phyloP scores from a whole-genome alignment of 441 rosid species.

The Adansonia grandidieri region DNA sequence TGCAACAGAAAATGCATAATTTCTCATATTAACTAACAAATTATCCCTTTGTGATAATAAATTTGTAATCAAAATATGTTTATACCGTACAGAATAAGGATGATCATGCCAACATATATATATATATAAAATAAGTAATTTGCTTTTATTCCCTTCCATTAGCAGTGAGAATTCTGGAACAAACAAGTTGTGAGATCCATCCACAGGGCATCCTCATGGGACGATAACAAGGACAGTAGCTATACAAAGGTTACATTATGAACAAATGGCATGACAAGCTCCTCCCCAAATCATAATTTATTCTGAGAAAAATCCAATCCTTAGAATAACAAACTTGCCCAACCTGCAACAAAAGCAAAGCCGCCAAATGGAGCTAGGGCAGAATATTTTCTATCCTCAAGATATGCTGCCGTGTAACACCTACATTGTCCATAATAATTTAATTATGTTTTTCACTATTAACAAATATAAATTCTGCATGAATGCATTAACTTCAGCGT shows the following conservation, averaged over 20 bases:
- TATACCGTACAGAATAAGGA: too few species aligned
- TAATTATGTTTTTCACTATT: background rate
- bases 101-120: too few species aligned
- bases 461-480: background rate
- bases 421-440: constrained; percentile 35
- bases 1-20: background rate
- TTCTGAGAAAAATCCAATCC: constrained; percentile 19
- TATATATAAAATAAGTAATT: background rate
- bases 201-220: background rate
- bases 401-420: constrained; percentile 66
- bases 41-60: background rate
- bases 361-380: constrained; percentile 40
- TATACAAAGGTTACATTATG: constrained; percentile 19
- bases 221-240: background rate
- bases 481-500: too few species aligned
- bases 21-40: background rate
- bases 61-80: background rate
- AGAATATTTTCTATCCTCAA: constrained; percentile 66
- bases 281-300: background rate
- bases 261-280: constrained; percentile 1
- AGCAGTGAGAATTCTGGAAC: background rate
- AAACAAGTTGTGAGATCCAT: background rate
- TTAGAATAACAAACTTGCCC: constrained; percentile 85
- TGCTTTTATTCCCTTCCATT: background rate
- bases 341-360: constrained; percentile 72